Conservation (phyloP, 129 eudicot genomes). For the Ambrosia trifida region DNA sequence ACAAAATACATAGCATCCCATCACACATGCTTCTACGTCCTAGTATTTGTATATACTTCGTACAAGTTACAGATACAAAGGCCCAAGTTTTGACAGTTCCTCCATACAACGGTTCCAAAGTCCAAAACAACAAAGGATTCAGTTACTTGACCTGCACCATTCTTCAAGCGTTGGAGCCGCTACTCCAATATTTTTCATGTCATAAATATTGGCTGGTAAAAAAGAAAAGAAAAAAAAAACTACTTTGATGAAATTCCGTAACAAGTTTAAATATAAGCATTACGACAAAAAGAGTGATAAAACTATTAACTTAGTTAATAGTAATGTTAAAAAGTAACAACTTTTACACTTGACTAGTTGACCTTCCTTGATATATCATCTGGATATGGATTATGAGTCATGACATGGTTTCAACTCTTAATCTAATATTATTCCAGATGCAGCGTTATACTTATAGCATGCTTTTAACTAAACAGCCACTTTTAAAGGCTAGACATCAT, state of each 20-base stretch:
- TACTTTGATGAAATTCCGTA: background rate
- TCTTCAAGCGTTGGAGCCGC: slow-evolving; percentile 63
- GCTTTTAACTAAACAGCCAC: background rate
- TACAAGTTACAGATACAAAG: background rate
- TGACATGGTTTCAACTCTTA: background rate
- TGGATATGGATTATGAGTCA: background rate
- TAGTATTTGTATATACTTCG: no score
- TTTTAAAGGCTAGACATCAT: slow-evolving; percentile 11
- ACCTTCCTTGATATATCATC: background rate
- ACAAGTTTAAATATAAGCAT: background rate
- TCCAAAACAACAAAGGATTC: background rate
- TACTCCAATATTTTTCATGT: slow-evolving; percentile 76
- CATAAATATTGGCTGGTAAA: slow-evolving; percentile 55
- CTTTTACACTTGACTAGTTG: background rate
- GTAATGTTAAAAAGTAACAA: background rate
- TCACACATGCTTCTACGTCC: no score
- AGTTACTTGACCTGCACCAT: slow-evolving; percentile 42
- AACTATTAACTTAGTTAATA: background rate
- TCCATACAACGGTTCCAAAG: background rate
- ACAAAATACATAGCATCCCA: background rate
- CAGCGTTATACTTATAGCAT: background rate
- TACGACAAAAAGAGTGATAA: background rate
- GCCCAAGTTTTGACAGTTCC: background rate
- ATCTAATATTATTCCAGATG: slow-evolving; percentile 5
- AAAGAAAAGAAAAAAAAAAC: background rate